phyloP scores from a whole-genome alignment of 768 basidiomycete genomes.

The Tylopilus sp. region DNA sequence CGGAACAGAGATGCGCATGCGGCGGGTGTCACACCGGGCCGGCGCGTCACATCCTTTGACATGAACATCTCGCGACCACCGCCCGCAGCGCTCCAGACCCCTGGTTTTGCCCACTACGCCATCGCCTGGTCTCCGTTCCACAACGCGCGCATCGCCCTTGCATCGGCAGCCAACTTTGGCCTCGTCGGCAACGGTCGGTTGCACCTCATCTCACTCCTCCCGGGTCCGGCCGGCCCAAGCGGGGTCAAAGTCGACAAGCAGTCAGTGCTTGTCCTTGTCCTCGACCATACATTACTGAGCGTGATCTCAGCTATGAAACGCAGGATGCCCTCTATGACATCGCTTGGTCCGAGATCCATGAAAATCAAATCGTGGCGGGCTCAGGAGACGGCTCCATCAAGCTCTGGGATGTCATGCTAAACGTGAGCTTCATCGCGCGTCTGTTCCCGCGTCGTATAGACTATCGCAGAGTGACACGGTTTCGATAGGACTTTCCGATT shows the following conservation, averaged over 20 bases:
- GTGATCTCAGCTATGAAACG: constrained; percentile 70
- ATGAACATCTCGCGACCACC: constrained; percentile 37
- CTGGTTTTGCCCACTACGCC: constrained; percentile 81
- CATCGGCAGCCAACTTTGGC: constrained; percentile 90
- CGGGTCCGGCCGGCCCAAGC: constrained; percentile 43
- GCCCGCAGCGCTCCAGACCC: constrained; percentile 61
- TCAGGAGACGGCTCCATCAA: constrained; percentile 90
- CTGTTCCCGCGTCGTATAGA: not conserved
- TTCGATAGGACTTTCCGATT: constrained; percentile 76
- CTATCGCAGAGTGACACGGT: constrained; percentile 31
- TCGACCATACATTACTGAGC: constrained; percentile 8
- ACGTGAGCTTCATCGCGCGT: constrained; percentile 44
- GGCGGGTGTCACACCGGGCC: not conserved
- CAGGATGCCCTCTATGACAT: constrained; percentile 89
- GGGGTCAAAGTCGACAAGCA: constrained; percentile 59
- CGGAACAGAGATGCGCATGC: constrained; percentile 77
- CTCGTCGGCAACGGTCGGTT: constrained; percentile 94
- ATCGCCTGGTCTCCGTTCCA: constrained; percentile 87
- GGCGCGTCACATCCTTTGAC: no score
- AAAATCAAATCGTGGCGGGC: constrained; percentile 86
- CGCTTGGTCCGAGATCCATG: constrained; percentile 94
- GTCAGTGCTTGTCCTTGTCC: constrained; percentile 41
- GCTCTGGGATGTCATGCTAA: constrained; percentile 86
- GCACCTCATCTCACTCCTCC: constrained; percentile 55
- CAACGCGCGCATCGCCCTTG: constrained; percentile 67